Base-by-base conservation (phyloP, 768 basidiomycete genomes). In the Pisolithus albus region DNA sequence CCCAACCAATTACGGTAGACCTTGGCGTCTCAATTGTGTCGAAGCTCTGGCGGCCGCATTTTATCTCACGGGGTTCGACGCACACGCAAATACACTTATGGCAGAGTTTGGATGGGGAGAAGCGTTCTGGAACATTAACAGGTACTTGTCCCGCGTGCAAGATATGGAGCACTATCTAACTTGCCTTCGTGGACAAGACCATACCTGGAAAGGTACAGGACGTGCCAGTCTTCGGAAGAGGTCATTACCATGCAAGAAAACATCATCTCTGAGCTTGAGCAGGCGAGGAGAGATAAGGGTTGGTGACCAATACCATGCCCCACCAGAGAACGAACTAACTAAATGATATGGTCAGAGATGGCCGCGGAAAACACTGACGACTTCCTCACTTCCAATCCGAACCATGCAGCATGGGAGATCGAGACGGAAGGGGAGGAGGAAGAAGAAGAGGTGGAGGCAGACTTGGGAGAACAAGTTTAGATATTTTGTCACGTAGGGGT, bases 1-100 rank as follows among this genome's bases (percentile, higher is more conserved):
- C 66, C 93, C 95, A 0, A 92, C 92, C 9, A 99, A 99, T 69
- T 99, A 98, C 59, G 96, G 96, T 9, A 93, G 92, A 66, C 96
- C 96, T 0, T 97, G 93, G 92, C 76, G 86, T 46, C 74, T 99
- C 38, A 97, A 95, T 61, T 97, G 95, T 56, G 94, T 90, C 26
- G 93, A 95, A 68, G 90, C 91, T 0, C 77, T 97, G 5, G 94
- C 96, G 0, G 96, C 95, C 0, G 88, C 92, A 0, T 94, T 99
- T 59, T 96, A 91, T 66, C 87, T 98, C 59, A 88, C 90, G 0
- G 92, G 94, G 0, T 91, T 92, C 55, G 78, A 88, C 57, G 63
- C 76, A 0, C 86, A 92, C 62, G 94, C 91, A 0, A 87, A 93
- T 47, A 75, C 75, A 23, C 65, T 99, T 19, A 67, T 98, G 30